Evolutionary conservation across 2,329 filamentous ascomycete species (phyloP), one percentile per base, ranked within the genome.

Genomic region (Calonectria crousiana): DNA sequence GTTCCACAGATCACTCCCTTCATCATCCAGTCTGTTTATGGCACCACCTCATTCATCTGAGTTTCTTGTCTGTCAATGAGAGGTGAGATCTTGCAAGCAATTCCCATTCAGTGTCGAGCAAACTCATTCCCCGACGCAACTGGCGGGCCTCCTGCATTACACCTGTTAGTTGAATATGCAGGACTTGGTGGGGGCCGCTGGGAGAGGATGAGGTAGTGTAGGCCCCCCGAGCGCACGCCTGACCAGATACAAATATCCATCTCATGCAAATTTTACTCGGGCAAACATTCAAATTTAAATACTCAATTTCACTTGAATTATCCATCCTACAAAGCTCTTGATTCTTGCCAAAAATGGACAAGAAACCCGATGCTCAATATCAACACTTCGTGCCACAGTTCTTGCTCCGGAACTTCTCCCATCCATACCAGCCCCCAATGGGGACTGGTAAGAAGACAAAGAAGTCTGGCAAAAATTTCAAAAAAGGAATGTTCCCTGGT

Each of bases 361-460:
- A 41, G 36, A 28, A 26, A 26, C n/a, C 32, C 6, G n/a, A 41
- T n/a, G 13, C 38, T 18, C 36, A 60, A n/a, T 71, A 67, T 44
- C 69, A 71, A 32, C 69, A 67, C 62, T 71, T 67, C 62, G 41
- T 67, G 18, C 69, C 69, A 3, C 60, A 71, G 38, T 71, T 71
- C 36, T 51, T 71, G 6, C 58, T 71, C 0, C n/a, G 38, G 62
- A 71, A 71, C 62, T 67, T 66, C 14, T 49, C 62, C 28, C 60
- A 71, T 18, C 60, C 49, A 11, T 67, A 58, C 23, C 41, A 38
- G 4, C 38, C 49, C 6, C 62, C 62, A 20, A 32, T 18, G n/a
- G n/a, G n/a, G n/a, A 23, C 30, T 14, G 30, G 49, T 20, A 20
- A 58, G n/a, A 49, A 23, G 3, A 13, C 28, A 28, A 71, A 67